Base-by-base conservation (phyloP, 2,329 filamentous ascomycete species). In the Epichloe scottii region DNA sequence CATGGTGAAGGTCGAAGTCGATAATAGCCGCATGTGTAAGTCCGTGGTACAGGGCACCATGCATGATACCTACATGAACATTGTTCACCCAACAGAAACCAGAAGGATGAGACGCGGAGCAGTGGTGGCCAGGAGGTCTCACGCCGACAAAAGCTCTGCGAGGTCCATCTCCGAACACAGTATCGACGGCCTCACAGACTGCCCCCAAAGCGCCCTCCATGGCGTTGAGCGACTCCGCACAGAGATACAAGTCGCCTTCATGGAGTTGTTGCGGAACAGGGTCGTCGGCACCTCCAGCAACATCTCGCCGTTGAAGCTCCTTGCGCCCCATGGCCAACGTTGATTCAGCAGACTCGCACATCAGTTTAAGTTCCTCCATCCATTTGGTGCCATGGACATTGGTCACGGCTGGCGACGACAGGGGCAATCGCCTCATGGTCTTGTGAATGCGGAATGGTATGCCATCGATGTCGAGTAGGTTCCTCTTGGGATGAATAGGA, bases 61-160 rank as follows among this genome's bases (percentile, higher is more conserved):
- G 87, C 66, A 94, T 87, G 57, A 98, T 95, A 0, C 91, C 93
- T 21, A 98, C 88, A 63, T 97, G 91, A 0, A 98, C 89, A 63
- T 98, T 98, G 67, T 98, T 98, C 48, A 98, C 71, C 91, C 93
- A 98, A 70, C 93, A 98, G 64, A 98, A 98, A 0, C 93, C 93
- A 2, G 91, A 96, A 0, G 93, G 93, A 59, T 85, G 84, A 47
- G 85, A 81, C 4, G 88, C 81, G 2, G 91, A 95, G 68, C 93
- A 98, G 63, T 98, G 93, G 64, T 98, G 93, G 1, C 93, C 93
- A 0, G 93, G 93, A 4, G 93, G 93, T 34, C 93, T 82, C 47
- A 97, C 86, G 30, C 86, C 90, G 47, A 97, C 89, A 65, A 98
- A 98, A 0, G 90, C 89, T 51, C 89, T 81, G 44, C 78, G 81